Base-by-base conservation (phyloP, 257 asterid species). In the Gentiana macrophylla region DNA sequence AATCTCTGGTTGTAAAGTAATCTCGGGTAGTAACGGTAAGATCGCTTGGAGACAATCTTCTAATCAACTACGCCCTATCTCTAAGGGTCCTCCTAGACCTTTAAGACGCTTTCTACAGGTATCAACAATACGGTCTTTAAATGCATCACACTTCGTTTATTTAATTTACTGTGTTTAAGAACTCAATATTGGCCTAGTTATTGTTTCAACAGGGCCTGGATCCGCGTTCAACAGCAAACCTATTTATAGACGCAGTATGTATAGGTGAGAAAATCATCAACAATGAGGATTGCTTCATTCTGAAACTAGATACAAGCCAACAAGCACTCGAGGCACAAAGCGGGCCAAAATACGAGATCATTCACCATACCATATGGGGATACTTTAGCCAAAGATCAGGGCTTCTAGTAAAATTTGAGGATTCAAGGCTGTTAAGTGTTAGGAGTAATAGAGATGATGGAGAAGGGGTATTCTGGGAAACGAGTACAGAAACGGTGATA, bases 361-460 rank as follows among this genome's bases (percentile, higher is more conserved):
- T 86, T 50, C 98, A 90, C 72, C 98, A 90, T 75, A 90, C 98
- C 0, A 52, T 90, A 0, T 90, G 98, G 98, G 98, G 98, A 15
- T 86, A 90, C 60, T 90, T 90, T 56, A 86, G 98, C 79, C 98
- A 86, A 76, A 74, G 98, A 68, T 90, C 98, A 4, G 98, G 98
- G 1, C 79, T 90, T 6, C 70, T 90, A 3, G 82, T 86, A 1
- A 90, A 90, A 72, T 75, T 90, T 24, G 98, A 90, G 73, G 98
- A 90, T 32, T 86, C 98, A 0, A 72, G 81, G 69, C 66, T 90
- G 56, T 86, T 90, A 0, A 74, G 95, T 0, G 95, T 90, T 4
- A 90, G 82, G 59, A 86, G 94, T 8, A 72, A 74, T 62, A 77
- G 93, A 52, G 98, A 82, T 13, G 96, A 90, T 6, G 89, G 92